Percentiles rank a stretch among this genome's conserved stretches.
phyloP scores from a whole-genome alignment of 345 rosid genomes.

The Lepidium didymum region DNA sequence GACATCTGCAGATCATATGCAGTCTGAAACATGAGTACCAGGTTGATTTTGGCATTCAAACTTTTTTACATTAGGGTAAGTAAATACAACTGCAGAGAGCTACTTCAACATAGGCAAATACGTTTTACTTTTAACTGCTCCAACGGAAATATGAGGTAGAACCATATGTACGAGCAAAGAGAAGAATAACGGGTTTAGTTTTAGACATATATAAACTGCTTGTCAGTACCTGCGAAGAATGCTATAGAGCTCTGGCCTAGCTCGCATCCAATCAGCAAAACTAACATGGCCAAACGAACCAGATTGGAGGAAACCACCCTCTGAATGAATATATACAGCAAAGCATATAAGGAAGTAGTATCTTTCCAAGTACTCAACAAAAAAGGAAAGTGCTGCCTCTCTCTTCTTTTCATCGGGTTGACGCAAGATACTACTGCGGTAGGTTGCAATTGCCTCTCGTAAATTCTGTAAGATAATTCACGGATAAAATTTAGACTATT shows the following conservation, averaged over 20 bases:
- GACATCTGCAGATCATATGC: constrained; percentile 4
- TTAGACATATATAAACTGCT: background rate
- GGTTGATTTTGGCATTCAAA: background rate
- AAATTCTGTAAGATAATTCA: constrained; percentile 60
- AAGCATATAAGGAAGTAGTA: constrained; percentile 97
- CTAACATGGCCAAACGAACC: constrained; percentile 64
- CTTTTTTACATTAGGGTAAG: background rate
- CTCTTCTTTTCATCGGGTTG: constrained; percentile 99
- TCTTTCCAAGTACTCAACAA: constrained; percentile 96
- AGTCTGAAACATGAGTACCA: background rate
- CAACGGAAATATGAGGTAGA: background rate
- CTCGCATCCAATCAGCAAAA: constrained; percentile 98
- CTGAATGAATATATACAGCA: constrained; percentile 94
- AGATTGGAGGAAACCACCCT: constrained; percentile 73
- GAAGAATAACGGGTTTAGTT: background rate
- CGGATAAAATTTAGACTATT: constrained; percentile 15
- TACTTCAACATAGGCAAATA: background rate
- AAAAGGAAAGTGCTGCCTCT: constrained; percentile 86
- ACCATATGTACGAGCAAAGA: background rate
- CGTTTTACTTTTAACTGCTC: background rate
- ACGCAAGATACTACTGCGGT: constrained; percentile 83
- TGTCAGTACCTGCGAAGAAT: constrained; percentile 76
- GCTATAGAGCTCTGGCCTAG: constrained; percentile 95
- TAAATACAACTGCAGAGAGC: background rate
- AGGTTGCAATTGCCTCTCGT: constrained; percentile 90